These are phyloP conservation scores for Coniosporium apollinis DNA, from an alignment of 495 filamentous ascomycete genomes.

Conservation along the genomic window DNA sequence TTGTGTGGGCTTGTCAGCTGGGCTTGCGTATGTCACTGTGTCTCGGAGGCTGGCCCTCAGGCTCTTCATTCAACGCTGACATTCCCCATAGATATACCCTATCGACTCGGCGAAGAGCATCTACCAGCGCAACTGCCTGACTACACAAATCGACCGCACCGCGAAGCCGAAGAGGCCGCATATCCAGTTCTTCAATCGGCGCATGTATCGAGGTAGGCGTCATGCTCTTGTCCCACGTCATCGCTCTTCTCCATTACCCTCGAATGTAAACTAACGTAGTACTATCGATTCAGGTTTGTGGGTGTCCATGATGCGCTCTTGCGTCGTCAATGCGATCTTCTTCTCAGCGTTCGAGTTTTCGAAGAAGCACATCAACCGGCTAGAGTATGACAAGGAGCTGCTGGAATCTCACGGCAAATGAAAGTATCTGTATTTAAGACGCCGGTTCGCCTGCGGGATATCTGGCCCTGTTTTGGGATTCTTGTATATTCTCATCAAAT, in stretches of 20 bases:
- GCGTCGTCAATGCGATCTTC: conserved; percentile 57
- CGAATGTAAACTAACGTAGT: background rate
- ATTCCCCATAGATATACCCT: conserved; percentile 42
- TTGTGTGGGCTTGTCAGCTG: conserved; percentile 68
- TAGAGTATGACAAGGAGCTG: no score
- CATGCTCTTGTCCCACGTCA: no score
- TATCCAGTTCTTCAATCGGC: conserved; percentile 52
- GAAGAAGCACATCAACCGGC: conserved; percentile 50
- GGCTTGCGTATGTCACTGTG: conserved; percentile 60
- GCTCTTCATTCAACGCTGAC: conserved; percentile 5
- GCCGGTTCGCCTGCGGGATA: no score
- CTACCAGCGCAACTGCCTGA: conserved; percentile 65
- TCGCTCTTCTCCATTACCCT: no score
- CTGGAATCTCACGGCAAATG: no score
- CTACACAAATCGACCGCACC: conserved; percentile 42
- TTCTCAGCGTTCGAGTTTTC: conserved; percentile 63
- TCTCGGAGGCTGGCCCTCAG: no score
- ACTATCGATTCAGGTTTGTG: conserved; percentile 40
- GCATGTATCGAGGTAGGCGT: conserved; percentile 45
- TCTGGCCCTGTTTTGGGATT: no score
- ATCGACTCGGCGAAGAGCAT: conserved; percentile 72
- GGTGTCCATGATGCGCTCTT: conserved; percentile 65
- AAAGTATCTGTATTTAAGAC: no score
- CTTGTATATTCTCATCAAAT: no score
- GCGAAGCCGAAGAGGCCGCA: conserved; percentile 46